A percentile compares a stretch with the other conserved stretches of the same genome.
Evolutionary conservation across 208 protist species (phyloP).

Genomic region (Acanthamoeba royreba): DNA sequence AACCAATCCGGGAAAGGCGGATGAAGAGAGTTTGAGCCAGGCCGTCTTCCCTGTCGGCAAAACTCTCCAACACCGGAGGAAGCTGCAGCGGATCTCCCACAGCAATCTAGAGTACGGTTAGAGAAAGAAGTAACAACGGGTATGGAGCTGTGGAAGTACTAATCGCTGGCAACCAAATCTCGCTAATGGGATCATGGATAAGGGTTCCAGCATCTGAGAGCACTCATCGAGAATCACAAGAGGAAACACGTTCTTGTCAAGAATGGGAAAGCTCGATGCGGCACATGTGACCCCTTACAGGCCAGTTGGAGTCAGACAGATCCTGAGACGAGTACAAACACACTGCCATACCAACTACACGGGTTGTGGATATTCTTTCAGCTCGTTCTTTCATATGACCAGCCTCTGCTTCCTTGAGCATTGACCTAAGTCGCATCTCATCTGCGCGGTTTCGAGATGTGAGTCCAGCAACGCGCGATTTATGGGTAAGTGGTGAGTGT

Average conservation of each 20-base stretch:
- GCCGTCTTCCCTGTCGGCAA: slow-evolving; percentile 40
- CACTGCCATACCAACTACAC: slow-evolving; percentile 48
- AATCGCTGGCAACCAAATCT: slow-evolving; percentile 60
- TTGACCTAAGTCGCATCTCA: neutral
- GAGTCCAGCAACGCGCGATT: too few relatives aligned
- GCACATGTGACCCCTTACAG: slow-evolving; percentile 80
- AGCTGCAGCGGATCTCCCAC: slow-evolving; percentile 86
- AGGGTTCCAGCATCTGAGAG: slow-evolving; percentile 80
- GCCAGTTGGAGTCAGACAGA: too few relatives aligned
- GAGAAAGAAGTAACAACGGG: neutral
- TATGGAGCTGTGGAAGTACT: slow-evolving; percentile 3
- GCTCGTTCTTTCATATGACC: slow-evolving; percentile 15
- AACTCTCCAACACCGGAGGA: slow-evolving; percentile 68
- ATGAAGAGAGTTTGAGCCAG: slow-evolving; percentile 83
- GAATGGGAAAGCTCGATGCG: slow-evolving; percentile 72
- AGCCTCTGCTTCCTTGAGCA: neutral
- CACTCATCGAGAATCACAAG: slow-evolving; percentile 83
- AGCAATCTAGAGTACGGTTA: too few relatives aligned
- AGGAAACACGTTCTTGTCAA: slow-evolving; percentile 72
- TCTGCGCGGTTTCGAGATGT: neutral
- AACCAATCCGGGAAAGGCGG: slow-evolving; percentile 56
- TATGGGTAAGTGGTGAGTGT: too few relatives aligned
- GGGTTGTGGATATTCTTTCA: neutral
- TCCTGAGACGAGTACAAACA: too few relatives aligned
- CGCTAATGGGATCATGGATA: slow-evolving; percentile 73